Conservation (phyloP, 768 basidiomycete species). For the Lyophyllum shimeji region DNA sequence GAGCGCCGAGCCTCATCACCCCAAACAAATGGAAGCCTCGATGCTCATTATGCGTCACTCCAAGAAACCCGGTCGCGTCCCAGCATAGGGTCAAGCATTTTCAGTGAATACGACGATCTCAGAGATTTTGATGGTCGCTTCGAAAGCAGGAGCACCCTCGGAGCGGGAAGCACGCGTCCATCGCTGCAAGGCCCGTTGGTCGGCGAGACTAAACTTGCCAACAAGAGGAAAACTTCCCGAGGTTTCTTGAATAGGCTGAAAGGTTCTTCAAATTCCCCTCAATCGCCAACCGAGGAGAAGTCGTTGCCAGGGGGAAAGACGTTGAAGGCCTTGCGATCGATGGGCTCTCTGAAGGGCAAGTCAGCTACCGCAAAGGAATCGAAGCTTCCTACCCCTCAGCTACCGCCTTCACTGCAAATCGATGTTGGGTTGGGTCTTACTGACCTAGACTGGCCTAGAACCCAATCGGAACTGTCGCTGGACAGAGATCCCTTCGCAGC, state of each 20-base stretch:
- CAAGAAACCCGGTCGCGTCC: conserved; percentile 54
- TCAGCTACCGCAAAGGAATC: conserved; percentile 34
- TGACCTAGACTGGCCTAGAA: conserved; percentile 51
- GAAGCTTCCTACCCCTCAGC: conserved; percentile 46
- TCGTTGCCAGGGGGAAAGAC: conserved; percentile 41
- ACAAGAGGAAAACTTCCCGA: conserved; percentile 60
- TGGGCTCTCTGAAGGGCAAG: conserved; percentile 75
- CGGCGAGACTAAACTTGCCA: conserved; percentile 36
- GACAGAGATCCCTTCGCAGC: conserved; percentile 22
- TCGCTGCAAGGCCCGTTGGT: conserved; percentile 20
- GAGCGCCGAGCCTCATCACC: conserved; percentile 26
- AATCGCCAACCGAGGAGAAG: conserved; percentile 43
- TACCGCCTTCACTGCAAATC: conserved; percentile 53
- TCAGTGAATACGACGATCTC: conserved; percentile 88
- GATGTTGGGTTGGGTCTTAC: conserved; percentile 58
- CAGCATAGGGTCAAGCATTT: conserved; percentile 69
- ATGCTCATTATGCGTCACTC: conserved; percentile 29
- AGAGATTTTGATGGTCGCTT: conserved; percentile 86
- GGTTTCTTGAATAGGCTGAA: conserved; percentile 69
- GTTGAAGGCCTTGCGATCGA: conserved; percentile 75
- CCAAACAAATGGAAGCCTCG: conserved; percentile 26
- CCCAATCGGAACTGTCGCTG: conserved; percentile 24
- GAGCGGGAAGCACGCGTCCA: conserved; percentile 33
- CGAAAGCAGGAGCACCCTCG: conserved; percentile 76
- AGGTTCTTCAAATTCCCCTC: conserved; percentile 42